These are phyloP conservation scores for Inosperma sp. DNA, from an alignment of 768 basidiomycete species.

Conservation along the genomic window DNA sequence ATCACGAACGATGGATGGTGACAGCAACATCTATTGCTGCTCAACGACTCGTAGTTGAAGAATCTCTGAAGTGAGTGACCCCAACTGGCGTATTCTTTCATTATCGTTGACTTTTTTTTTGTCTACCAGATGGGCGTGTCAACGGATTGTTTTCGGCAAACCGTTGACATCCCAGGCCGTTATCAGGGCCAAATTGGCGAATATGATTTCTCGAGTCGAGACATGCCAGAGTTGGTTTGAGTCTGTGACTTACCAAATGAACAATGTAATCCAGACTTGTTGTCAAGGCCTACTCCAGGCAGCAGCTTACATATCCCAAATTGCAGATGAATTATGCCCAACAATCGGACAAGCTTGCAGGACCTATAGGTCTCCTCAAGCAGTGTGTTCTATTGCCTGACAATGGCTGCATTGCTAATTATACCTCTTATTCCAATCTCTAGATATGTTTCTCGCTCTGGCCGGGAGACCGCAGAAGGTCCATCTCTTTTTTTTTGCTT, in stretches of 20 bases:
- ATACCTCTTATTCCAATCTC: not conserved
- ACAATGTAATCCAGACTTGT: constrained; percentile 49
- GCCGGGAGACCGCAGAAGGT: constrained; percentile 70
- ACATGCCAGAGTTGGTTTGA: constrained; percentile 87
- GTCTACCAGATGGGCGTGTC: constrained; percentile 69
- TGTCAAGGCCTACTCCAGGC: constrained; percentile 5
- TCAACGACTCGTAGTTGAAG: constrained; percentile 81
- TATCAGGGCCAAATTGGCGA: constrained; percentile 80
- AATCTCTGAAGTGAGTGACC: constrained; percentile 69
- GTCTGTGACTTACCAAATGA: constrained; percentile 88
- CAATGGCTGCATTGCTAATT: not conserved
- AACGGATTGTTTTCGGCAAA: constrained; percentile 89
- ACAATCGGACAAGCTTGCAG: constrained; percentile 83
- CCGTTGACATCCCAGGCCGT: constrained; percentile 79
- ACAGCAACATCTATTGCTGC: constrained; percentile 63
- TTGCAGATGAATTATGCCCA: constrained; percentile 79
- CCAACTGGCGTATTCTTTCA: not conserved
- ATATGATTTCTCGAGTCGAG: constrained; percentile 89
- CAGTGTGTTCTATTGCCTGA: constrained; percentile 46
- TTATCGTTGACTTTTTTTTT: constrained; percentile 2
- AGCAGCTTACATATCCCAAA: not conserved
- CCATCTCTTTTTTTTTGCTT: constrained; percentile 1
- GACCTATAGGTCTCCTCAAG: constrained; percentile 83
- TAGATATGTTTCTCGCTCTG: constrained; percentile 65
- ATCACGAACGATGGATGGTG: constrained; percentile 91